Evolutionary conservation across 148 eudicot species (phyloP), one percentile per base, ranked within the genome.

Genomic region (Camellia granthamiana): DNA sequence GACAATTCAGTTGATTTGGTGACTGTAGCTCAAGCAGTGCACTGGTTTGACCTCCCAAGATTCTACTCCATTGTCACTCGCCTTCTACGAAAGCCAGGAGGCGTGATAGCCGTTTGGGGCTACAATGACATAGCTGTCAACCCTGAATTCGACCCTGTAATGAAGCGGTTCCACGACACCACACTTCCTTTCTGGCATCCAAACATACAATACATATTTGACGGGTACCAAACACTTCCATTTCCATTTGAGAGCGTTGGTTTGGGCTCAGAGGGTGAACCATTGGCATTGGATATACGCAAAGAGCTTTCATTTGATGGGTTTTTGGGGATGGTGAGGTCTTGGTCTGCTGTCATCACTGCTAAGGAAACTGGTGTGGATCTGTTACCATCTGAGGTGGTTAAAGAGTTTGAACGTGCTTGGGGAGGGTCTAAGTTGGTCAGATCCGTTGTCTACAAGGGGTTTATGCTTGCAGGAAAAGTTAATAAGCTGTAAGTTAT

Each of bases 211-310:
- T 74, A 30, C 38, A 55, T 83, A 3, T 81, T 80, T 38, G 84
- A 90, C 11, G 87, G 82, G 3, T 90, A 90, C 77, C 75, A 77
- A 41, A 80, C 84, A 6, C 65, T 90, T 65, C 77, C 87, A 19
- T 90, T 90, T 77, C 92, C 91, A 2, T 90, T 86, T 58, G 89
- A 87, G 73, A 61, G 65, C 12, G 86, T 90, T 11, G 91, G 89
- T 51, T 82, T 88, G 47, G 89, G 87, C 10, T 69, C 55, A 0
- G 88, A 85, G 42, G 88, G 88, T 52, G 6, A 56, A 2, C 92
- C 92, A 4, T 4, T 85, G 74, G 51, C 60, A 21, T 44, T 90
- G 10, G 88, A 84, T 44, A 85, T 86, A 55, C 84, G 77, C 0
- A 90, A 88, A 30, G 77, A 78, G 80, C 4, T 85, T 78, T 83